These are phyloP conservation scores for Cryptococcus sp. DNA, from an alignment of 1,284 basidiomycete genomes.

Conservation along the genomic window DNA sequence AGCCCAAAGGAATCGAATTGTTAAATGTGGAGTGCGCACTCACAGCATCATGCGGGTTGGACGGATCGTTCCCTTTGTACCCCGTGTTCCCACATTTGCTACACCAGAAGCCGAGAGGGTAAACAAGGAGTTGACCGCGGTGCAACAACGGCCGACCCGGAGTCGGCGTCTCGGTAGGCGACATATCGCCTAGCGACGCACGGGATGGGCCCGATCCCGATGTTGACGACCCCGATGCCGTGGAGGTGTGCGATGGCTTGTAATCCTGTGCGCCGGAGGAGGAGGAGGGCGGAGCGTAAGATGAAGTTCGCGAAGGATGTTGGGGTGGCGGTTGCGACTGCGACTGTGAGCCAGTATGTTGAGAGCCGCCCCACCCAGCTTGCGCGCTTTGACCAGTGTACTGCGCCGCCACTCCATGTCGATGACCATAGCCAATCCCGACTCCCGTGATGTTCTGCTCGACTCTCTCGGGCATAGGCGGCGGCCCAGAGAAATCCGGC, in stretches of 20 bases:
- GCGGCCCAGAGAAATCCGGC: constrained; percentile 51
- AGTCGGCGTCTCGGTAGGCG: constrained; percentile 44
- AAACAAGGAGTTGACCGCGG: constrained; percentile 47
- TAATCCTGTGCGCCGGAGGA: constrained; percentile 3
- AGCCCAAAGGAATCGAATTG: neutral
- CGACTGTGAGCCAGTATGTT: neutral
- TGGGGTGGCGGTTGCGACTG: constrained; percentile 24
- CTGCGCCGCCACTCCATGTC: constrained; percentile 1
- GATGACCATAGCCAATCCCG: constrained; percentile 38
- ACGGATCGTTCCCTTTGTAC: constrained; percentile 48
- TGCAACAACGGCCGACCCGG: constrained; percentile 49
- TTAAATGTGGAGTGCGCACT: constrained; percentile 7
- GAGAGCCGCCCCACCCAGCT: neutral
- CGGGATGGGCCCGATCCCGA: constrained; percentile 10
- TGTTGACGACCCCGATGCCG: neutral
- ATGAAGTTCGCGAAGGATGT: constrained; percentile 14
- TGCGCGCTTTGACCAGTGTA: constrained; percentile 5
- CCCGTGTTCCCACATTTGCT: constrained; percentile 52
- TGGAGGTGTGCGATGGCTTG: neutral
- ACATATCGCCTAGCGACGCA: constrained; percentile 15
- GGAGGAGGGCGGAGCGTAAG: neutral
- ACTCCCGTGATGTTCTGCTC: constrained; percentile 34
- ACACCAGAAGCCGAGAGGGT: constrained; percentile 45
- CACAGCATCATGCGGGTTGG: constrained; percentile 41
- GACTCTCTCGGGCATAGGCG: constrained; percentile 45